phyloP scores from a whole-genome alignment of 106 monocot genomes.

The Triglochin maritima region DNA sequence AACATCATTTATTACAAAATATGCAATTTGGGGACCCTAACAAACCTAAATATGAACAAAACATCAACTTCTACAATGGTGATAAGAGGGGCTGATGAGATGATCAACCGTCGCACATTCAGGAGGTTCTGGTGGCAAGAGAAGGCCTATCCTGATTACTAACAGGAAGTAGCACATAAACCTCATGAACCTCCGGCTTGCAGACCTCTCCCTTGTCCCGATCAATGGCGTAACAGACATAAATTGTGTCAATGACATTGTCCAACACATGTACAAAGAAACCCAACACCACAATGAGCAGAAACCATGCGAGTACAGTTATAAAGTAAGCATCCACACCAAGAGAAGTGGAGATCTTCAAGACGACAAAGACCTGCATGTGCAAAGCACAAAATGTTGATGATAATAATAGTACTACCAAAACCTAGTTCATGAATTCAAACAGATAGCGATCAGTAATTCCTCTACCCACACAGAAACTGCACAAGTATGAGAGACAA shows the following conservation, averaged over 20 bases:
- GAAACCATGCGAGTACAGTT: constrained; percentile 47
- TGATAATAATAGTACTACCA: neutral
- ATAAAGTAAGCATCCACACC: constrained; percentile 39
- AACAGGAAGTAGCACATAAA: constrained; percentile 56
- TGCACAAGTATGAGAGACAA: neutral
- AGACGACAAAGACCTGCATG: constrained; percentile 61
- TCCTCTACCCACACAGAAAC: neutral
- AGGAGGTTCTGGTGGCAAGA: constrained; percentile 20
- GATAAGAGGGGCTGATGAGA: neutral
- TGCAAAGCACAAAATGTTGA: neutral
- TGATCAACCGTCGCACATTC: constrained; percentile 21
- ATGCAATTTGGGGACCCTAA: neutral
- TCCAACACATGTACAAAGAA: constrained; percentile 83
- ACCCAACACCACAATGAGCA: constrained; percentile 50
- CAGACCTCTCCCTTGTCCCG: constrained; percentile 75
- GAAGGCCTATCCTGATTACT: constrained; percentile 42
- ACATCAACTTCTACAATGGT: too few species aligned
- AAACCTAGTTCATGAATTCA: neutral
- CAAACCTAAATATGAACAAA: neutral
- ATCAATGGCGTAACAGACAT: constrained; percentile 88
- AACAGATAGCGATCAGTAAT: neutral
- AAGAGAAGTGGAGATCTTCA: constrained; percentile 39
- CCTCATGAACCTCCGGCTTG: constrained; percentile 71
- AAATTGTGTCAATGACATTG: constrained; percentile 72
- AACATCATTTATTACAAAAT: too few species aligned